Conservation (phyloP, 805 yeast genomes). For the Cyberlindnera suaveolens region DNA sequence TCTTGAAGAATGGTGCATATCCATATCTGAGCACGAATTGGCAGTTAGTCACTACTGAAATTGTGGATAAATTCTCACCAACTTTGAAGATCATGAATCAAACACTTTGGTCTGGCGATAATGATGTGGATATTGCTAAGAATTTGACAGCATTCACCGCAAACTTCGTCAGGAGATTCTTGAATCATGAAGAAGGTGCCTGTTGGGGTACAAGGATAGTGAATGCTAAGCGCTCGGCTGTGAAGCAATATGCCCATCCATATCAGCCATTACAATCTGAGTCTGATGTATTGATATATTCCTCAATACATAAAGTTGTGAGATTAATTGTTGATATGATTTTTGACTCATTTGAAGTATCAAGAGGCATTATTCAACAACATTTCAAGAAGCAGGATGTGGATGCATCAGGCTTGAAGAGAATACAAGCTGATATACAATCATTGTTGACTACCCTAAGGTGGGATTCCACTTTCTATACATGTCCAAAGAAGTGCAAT, state of each 20-base stretch:
- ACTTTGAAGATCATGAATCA: slow-evolving; percentile 35
- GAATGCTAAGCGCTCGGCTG: slow-evolving; percentile 29
- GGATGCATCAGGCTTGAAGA: background rate
- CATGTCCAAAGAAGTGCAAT: slow-evolving; percentile 37
- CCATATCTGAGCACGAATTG: slow-evolving; percentile 45
- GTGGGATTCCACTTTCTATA: slow-evolving; percentile 37
- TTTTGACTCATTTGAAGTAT: slow-evolving; percentile 29
- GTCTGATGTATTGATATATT: slow-evolving; percentile 44
- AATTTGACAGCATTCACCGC: slow-evolving; percentile 36
- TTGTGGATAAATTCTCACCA: slow-evolving; percentile 51
- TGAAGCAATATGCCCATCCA: slow-evolving; percentile 44
- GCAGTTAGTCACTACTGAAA: slow-evolving; percentile 43
- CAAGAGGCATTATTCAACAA: slow-evolving; percentile 23
- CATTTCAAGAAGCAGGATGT: slow-evolving; percentile 10
- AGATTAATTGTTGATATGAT: slow-evolving; percentile 30
- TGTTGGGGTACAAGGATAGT: background rate
- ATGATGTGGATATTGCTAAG: slow-evolving; percentile 18
- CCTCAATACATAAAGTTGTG: slow-evolving; percentile 38
- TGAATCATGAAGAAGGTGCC: slow-evolving; percentile 5
- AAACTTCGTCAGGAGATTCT: slow-evolving; percentile 41
- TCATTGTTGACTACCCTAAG: slow-evolving; percentile 26
- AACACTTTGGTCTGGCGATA: slow-evolving; percentile 14
- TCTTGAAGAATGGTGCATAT: slow-evolving; percentile 28
- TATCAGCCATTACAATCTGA: slow-evolving; percentile 30
- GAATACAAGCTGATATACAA: background rate